A percentile compares a stretch with the other conserved stretches of the same genome.
These are phyloP conservation scores for Lachnellula willkommii DNA, from an alignment of 2,329 filamentous ascomycete species.

Conservation along the genomic window DNA sequence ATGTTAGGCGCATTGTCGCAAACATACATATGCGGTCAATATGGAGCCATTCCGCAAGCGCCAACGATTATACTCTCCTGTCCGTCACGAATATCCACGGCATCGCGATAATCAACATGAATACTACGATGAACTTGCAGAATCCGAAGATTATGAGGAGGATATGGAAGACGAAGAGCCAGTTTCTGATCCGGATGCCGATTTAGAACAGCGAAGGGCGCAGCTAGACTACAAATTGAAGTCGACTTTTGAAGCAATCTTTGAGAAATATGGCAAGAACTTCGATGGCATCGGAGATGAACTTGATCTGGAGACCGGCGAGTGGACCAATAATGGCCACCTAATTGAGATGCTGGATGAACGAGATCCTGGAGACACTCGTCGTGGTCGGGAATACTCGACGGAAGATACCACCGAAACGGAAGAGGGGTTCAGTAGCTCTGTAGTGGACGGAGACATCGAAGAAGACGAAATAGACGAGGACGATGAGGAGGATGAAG, in stretches of 20 bases:
- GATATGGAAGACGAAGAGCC: constrained; percentile 12
- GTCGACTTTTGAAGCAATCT: constrained; percentile 81
- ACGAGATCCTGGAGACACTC: constrained; percentile 40
- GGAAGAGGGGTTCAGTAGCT: constrained; percentile 10
- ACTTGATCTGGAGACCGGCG: constrained; percentile 75
- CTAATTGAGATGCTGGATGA: constrained; percentile 58
- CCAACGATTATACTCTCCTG: constrained; percentile 45
- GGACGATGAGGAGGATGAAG: constrained; percentile 27
- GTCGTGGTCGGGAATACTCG: constrained; percentile 9
- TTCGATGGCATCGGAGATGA: constrained; percentile 83
- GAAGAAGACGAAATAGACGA: constrained; percentile 24
- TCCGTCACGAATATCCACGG: constrained; percentile 12
- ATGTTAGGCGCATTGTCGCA: neutral
- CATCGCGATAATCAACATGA: constrained; percentile 15
- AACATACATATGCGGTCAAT: constrained; percentile 2
- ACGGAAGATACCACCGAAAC: constrained; percentile 18
- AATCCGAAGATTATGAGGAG: constrained; percentile 4
- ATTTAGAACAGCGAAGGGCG: constrained; percentile 57
- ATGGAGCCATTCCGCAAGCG: constrained; percentile 61
- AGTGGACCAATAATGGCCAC: constrained; percentile 86
- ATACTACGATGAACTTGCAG: constrained; percentile 13
- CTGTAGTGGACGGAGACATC: constrained; percentile 11
- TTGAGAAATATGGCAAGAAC: constrained; percentile 79
- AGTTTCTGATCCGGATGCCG: constrained; percentile 46
- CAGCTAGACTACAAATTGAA: constrained; percentile 69